These are phyloP conservation scores for Fusarium tuaranense DNA, from an alignment of 2,329 filamentous ascomycete species.

Conservation along the genomic window DNA sequence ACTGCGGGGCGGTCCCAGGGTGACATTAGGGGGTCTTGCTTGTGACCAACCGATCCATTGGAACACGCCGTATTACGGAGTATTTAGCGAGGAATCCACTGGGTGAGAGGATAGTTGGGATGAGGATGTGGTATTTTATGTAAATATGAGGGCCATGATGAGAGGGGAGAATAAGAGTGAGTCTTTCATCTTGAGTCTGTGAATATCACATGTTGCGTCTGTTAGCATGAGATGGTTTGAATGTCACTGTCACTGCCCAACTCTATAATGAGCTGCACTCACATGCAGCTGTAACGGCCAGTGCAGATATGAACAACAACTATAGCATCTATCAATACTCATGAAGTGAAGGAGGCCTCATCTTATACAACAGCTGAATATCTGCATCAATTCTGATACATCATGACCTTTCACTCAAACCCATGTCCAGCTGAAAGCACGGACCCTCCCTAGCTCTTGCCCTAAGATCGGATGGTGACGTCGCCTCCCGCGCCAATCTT, in stretches of 20 bases:
- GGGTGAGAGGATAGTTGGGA: neutral
- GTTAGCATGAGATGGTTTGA: neutral
- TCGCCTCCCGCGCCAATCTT: slow-evolving; percentile 25
- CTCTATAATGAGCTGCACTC: neutral
- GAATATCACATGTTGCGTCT: neutral
- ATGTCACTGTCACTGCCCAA: neutral
- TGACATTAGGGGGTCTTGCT: neutral
- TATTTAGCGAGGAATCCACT: slow-evolving; percentile 18
- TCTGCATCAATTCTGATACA: neutral
- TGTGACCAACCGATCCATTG: slow-evolving; percentile 22
- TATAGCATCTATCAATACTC: neutral
- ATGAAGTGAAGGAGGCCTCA: neutral
- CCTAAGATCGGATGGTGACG: slow-evolving; percentile 36
- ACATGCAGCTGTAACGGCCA: neutral
- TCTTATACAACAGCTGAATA: neutral
- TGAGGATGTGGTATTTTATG: neutral
- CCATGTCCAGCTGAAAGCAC: slow-evolving; percentile 15
- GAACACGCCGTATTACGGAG: slow-evolving; percentile 7
- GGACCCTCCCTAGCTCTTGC: slow-evolving; percentile 8
- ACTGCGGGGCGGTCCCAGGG: neutral
- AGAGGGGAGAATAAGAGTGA: neutral
- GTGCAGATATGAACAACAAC: neutral
- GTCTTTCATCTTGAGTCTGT: neutral
- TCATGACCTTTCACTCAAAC: neutral
- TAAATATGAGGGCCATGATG: neutral